Evolutionary conservation across 768 basidiomycete genomes (phyloP).

Genomic region (Pleurotus eryngii): DNA sequence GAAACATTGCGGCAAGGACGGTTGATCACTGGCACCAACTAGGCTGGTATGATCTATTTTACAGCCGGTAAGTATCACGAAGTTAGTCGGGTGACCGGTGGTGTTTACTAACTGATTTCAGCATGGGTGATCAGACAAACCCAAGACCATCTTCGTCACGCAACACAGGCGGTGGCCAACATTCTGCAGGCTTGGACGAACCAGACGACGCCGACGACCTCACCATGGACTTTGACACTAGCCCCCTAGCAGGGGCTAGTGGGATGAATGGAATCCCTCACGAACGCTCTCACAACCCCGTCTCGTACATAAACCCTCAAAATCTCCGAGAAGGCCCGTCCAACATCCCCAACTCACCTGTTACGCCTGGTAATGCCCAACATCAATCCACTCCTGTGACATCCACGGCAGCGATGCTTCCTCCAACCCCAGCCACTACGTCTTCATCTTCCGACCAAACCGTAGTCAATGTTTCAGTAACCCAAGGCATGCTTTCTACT

Average conservation of each 20-base stretch:
- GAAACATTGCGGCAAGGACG: constrained; percentile 68
- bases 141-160: constrained; percentile 45
- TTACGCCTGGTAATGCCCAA: constrained; percentile 3
- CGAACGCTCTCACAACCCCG: constrained; percentile 29
- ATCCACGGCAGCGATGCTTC: constrained; percentile 15
- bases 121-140: constrained; percentile 53
- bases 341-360: constrained; percentile 9
- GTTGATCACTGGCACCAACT: constrained; percentile 78
- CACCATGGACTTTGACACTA: constrained; percentile 39
- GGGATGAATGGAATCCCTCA: constrained; percentile 28
- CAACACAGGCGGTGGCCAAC: constrained; percentile 25
- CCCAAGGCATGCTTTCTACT: constrained; percentile 54
- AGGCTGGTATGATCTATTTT: constrained; percentile 77
- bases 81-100: background rate
- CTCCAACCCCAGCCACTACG: constrained; percentile 15
- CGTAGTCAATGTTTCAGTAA: constrained; percentile 43
- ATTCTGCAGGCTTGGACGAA: constrained; percentile 35
- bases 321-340: constrained; percentile 33
- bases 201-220: constrained; percentile 52
- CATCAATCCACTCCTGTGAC: constrained; percentile 11
- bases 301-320: constrained; percentile 34
- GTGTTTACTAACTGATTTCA: constrained; percentile 8
- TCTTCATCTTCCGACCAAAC: constrained; percentile 12
- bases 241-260: constrained; percentile 15
- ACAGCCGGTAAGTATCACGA: constrained; percentile 46